Percentiles rank a stretch among this genome's conserved stretches.
Conservation (phyloP, 2,329 filamentous ascomycete genomes). For the Elsinoe necatrix region DNA sequence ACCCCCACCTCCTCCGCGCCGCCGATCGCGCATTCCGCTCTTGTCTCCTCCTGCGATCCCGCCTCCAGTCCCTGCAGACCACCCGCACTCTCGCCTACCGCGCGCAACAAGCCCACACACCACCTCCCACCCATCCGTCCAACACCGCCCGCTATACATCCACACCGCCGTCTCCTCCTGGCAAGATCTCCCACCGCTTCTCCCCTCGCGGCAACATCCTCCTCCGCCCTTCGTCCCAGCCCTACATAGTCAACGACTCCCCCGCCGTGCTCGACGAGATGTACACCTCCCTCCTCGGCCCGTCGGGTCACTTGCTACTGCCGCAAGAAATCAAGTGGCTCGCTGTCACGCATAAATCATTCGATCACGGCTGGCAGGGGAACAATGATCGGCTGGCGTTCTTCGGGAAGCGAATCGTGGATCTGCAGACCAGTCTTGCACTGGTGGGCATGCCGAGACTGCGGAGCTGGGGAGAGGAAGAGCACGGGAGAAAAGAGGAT, state of each 20-base stretch:
- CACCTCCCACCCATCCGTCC: constrained; percentile 7
- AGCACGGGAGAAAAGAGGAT: constrained; percentile 35
- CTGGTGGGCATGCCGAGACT: constrained; percentile 39
- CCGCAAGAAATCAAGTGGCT: constrained; percentile 94
- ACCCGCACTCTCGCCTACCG: background rate
- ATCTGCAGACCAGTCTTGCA: constrained; percentile 56
- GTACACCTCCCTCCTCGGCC: constrained; percentile 68
- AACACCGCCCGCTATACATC: constrained; percentile 19
- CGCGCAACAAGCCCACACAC: constrained; percentile 12
- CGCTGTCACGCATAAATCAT: constrained; percentile 95
- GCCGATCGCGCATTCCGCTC: constrained; percentile 27
- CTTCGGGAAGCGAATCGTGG: constrained; percentile 59
- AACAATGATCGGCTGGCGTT: constrained; percentile 93
- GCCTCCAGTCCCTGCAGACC: constrained; percentile 19
- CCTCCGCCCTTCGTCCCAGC: constrained; percentile 45
- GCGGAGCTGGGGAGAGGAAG: constrained; percentile 11
- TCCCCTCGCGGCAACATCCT: constrained; percentile 39
- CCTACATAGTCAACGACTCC: constrained; percentile 61
- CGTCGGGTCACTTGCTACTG: constrained; percentile 61
- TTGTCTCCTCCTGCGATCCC: constrained; percentile 22
- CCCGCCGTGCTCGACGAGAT: constrained; percentile 57
- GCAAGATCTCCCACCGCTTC: constrained; percentile 35
- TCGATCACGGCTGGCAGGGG: constrained; percentile 86
- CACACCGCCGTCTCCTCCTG: constrained; percentile 28
- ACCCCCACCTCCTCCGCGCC: constrained; percentile 10